Conservation (phyloP, 1,284 basidiomycete species). For the Irpex rosettiformis region DNA sequence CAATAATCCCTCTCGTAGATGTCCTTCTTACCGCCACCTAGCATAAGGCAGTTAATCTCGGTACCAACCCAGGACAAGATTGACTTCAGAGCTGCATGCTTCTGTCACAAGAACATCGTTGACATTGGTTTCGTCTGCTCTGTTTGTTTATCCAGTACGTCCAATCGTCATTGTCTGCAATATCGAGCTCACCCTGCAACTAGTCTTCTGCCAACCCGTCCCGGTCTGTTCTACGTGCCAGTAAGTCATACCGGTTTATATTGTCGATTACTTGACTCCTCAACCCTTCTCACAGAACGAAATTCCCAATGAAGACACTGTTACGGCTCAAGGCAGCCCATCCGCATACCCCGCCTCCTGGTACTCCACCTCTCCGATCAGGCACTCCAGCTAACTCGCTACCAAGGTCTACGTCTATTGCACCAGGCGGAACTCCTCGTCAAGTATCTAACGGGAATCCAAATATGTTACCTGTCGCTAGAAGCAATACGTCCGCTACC, state of each 20-base stretch:
- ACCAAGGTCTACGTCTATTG: constrained; percentile 15
- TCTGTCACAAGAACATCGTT: constrained; percentile 96
- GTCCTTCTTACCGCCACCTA: constrained; percentile 84
- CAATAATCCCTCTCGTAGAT: constrained; percentile 48
- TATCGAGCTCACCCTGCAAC: background rate
- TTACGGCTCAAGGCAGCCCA: constrained; percentile 70
- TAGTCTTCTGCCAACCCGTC: constrained; percentile 84
- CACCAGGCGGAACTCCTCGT: constrained; percentile 1
- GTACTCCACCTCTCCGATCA: constrained; percentile 11
- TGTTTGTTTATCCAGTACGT: constrained; percentile 90
- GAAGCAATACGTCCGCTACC: background rate
- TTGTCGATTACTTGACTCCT: background rate
- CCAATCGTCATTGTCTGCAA: background rate
- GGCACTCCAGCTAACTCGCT: constrained; percentile 11
- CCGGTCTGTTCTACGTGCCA: constrained; percentile 92
- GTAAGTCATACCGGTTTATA: constrained; percentile 37
- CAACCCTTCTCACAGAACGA: constrained; percentile 56
- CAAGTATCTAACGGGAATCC: background rate
- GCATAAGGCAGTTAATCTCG: constrained; percentile 74
- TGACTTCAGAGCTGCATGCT: constrained; percentile 97
- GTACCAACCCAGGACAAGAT: constrained; percentile 93
- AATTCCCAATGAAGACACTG: constrained; percentile 88
- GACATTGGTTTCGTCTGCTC: constrained; percentile 98
- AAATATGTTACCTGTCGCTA: background rate
- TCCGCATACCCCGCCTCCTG: constrained; percentile 26